Evolutionary conservation across 768 basidiomycete genomes (phyloP).

Genomic region (Trametes punicea): DNA sequence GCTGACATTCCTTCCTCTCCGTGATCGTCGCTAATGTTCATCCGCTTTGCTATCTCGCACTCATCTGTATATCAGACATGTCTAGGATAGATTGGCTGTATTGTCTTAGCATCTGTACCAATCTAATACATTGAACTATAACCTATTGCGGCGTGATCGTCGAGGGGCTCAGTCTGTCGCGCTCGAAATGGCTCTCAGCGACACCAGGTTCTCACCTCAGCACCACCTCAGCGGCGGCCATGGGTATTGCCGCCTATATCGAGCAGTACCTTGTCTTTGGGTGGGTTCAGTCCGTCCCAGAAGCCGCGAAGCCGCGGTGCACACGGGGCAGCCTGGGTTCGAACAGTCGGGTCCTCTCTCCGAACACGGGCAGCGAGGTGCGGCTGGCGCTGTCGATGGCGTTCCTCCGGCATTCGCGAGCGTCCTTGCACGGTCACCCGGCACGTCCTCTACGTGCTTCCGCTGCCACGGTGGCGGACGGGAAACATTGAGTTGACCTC

Average conservation of each 20-base stretch:
- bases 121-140: slow-evolving; percentile 5
- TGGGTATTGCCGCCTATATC: slow-evolving; percentile 18
- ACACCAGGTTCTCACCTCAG: slow-evolving; percentile 9
- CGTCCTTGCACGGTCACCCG: slow-evolving; percentile 1
- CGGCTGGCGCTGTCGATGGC: neutral
- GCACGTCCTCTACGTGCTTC: neutral
- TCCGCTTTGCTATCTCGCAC: neutral
- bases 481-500: neutral
- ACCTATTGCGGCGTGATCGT: neutral
- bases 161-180: neutral
- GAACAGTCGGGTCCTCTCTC: neutral
- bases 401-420: neutral
- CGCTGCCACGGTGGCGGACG: neutral
- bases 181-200: neutral
- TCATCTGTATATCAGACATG: slow-evolving; percentile 7
- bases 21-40: neutral
- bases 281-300: slow-evolving; percentile 7
- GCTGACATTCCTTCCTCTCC: neutral
- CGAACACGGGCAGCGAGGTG: neutral
- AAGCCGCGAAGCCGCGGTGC: slow-evolving; percentile 12
- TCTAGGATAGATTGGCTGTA: slow-evolving; percentile 8
- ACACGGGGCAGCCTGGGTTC: slow-evolving; percentile 8
- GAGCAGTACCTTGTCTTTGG: slow-evolving; percentile 15
- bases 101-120: slow-evolving; percentile 6
- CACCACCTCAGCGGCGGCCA: slow-evolving; percentile 14